Conservation (phyloP, 2,329 filamentous ascomycete species). For the Cercospora sp. region DNA sequence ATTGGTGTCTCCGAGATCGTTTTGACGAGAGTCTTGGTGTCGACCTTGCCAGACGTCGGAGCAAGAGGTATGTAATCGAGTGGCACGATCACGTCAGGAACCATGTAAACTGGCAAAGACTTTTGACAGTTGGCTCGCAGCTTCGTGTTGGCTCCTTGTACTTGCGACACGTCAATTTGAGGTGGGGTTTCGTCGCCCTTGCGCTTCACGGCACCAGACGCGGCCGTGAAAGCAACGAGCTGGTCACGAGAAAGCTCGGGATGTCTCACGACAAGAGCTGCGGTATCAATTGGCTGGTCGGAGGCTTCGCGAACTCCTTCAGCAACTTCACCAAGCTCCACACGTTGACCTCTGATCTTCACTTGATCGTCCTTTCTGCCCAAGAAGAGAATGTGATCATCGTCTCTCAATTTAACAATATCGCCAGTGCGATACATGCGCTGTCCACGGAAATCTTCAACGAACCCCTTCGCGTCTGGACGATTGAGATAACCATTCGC, state of each 20-base stretch:
- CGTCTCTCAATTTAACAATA: slow-evolving; percentile 40
- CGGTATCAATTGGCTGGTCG: slow-evolving; percentile 12
- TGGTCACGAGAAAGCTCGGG: slow-evolving; percentile 18
- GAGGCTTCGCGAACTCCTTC: slow-evolving; percentile 18
- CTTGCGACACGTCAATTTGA: slow-evolving; percentile 3
- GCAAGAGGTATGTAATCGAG: slow-evolving; percentile 20
- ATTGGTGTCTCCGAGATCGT: slow-evolving; percentile 17
- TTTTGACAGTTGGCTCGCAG: slow-evolving; percentile 16
- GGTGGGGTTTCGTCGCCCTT: slow-evolving; percentile 3
- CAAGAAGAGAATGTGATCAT: slow-evolving; percentile 49
- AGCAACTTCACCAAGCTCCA: slow-evolving; percentile 71
- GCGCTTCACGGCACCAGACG: slow-evolving; percentile 2
- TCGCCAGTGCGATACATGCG: slow-evolving; percentile 29
- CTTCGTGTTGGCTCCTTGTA: slow-evolving; percentile 9
- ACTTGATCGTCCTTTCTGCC: slow-evolving; percentile 74
- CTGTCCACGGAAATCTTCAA: slow-evolving; percentile 15
- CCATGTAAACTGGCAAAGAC: slow-evolving; percentile 18
- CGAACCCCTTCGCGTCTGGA: slow-evolving; percentile 22
- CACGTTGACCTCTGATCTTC: slow-evolving; percentile 73
- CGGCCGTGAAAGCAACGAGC: slow-evolving; percentile 20
- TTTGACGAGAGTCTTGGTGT: slow-evolving; percentile 20
- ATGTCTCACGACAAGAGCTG: slow-evolving; percentile 21
- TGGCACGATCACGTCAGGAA: slow-evolving; percentile 21
- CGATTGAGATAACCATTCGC: slow-evolving; percentile 26
- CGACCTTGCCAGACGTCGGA: slow-evolving; percentile 22